phyloP scores from a whole-genome alignment of 495 filamentous ascomycete species.

The Clohesyomyces aquaticus region DNA sequence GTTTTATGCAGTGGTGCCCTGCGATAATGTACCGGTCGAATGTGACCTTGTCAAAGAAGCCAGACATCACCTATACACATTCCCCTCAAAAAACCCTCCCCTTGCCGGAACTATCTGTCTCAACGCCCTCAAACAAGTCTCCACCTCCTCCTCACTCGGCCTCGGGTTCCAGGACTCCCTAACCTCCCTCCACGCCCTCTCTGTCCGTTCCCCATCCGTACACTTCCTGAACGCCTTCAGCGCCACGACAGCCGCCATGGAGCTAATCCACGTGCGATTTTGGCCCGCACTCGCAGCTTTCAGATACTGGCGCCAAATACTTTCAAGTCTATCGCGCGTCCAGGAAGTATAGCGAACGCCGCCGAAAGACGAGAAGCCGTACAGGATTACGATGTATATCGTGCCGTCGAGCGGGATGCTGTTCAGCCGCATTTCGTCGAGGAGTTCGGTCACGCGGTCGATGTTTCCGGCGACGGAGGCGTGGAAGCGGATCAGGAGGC shows the following conservation, averaged over 20 bases:
- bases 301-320: slow-evolving; percentile 46
- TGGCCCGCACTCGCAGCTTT: slow-evolving; percentile 15
- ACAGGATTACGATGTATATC: slow-evolving; percentile 70
- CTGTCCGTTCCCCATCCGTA: slow-evolving; percentile 28
- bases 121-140: slow-evolving; percentile 22
- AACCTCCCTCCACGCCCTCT: slow-evolving; percentile 41
- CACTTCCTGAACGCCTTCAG: slow-evolving; percentile 41
- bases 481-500: slow-evolving; percentile 60
- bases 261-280: slow-evolving; percentile 20
- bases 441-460: slow-evolving; percentile 56
- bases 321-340: slow-evolving; percentile 62
- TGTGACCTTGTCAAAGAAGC: too few relatives aligned
- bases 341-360: slow-evolving; percentile 63
- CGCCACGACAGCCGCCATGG: slow-evolving; percentile 22
- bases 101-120: slow-evolving; percentile 23
- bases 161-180: slow-evolving; percentile 36
- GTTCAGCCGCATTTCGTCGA: slow-evolving; percentile 68
- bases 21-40: too few relatives aligned
- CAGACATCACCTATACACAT: slow-evolving; percentile 7
- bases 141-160: slow-evolving; percentile 33
- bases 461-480: slow-evolving; percentile 60
- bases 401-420: slow-evolving; percentile 61
- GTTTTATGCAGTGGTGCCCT: too few relatives aligned
- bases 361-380: slow-evolving; percentile 74
- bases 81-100: slow-evolving; percentile 14